Evolutionary conservation across 164 flowering plant genomes (phyloP).

Genomic region (Piper longum): DNA sequence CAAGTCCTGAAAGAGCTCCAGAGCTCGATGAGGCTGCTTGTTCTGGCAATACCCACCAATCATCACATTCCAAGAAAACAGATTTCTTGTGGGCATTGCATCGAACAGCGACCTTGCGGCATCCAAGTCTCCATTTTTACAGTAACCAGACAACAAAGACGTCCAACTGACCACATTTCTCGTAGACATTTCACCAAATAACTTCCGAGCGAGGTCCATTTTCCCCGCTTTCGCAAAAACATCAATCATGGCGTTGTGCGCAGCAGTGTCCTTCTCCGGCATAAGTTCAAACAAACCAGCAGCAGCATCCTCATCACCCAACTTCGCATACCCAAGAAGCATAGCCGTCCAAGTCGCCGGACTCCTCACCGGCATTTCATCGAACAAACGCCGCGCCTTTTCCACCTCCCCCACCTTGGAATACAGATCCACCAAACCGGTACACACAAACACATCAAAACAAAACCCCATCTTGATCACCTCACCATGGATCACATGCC

Average conservation of each 20-base stretch:
- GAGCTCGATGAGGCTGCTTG: constrained; percentile 45
- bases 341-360: constrained; percentile 65
- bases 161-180: constrained; percentile 72
- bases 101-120: constrained; percentile 51
- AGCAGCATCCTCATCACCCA: constrained; percentile 38
- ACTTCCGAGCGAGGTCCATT: constrained; percentile 29
- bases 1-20: constrained; percentile 48
- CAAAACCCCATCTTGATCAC: constrained; percentile 40
- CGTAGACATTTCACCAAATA: constrained; percentile 44
- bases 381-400: constrained; percentile 38
- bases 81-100: constrained; percentile 52
- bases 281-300: constrained; percentile 34
- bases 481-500: constrained; percentile 37
- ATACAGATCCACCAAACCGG: constrained; percentile 64
- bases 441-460: constrained; percentile 49
- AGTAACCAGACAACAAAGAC: constrained; percentile 54
- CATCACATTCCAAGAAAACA: constrained; percentile 72
- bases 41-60: constrained; percentile 61
- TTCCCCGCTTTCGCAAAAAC: constrained; percentile 49
- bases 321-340: constrained; percentile 43
- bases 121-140: constrained; percentile 34
- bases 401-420: constrained; percentile 37
- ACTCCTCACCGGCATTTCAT: constrained; percentile 55
- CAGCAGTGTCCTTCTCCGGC: constrained; percentile 42
- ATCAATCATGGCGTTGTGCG: constrained; percentile 58